Percentiles rank a stretch among this genome's conserved stretches.
Evolutionary conservation across 2,329 filamentous ascomycete genomes (phyloP).

Genomic region (Bimuria novae-zelandiae): DNA sequence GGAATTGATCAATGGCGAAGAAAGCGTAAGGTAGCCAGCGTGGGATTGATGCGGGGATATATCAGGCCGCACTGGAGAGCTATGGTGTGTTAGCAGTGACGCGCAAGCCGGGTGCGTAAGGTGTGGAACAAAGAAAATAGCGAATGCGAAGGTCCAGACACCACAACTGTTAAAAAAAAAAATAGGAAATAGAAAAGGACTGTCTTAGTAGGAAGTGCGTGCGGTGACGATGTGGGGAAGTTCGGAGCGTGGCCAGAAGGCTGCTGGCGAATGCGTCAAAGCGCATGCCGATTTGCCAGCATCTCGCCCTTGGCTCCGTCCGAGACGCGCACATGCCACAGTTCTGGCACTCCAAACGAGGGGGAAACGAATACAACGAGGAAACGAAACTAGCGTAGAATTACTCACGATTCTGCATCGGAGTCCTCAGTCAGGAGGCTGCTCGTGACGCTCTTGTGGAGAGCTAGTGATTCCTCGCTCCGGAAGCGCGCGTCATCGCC

Average conservation of each 20-base stretch:
- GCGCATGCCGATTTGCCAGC: constrained; percentile 21
- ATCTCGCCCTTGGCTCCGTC: constrained; percentile 6
- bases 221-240: constrained; percentile 18
- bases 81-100: constrained; percentile 34
- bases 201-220: constrained; percentile 13
- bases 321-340: constrained; percentile 12
- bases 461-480: constrained; percentile 50
- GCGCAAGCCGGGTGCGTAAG: constrained; percentile 19
- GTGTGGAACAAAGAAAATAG: constrained; percentile 20
- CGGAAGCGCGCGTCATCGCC: constrained; percentile 22
- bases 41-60: constrained; percentile 56
- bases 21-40: constrained; percentile 54
- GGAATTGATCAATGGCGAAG: constrained; percentile 52
- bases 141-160: constrained; percentile 9
- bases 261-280: constrained; percentile 15
- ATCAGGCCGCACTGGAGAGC: constrained; percentile 42
- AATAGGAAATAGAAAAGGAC: constrained; percentile 17
- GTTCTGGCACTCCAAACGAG: constrained; percentile 9
- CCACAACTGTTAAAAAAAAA: neutral
- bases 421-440: constrained; percentile 58
- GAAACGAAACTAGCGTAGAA: constrained; percentile 14
- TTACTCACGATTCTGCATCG: constrained; percentile 55
- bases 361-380: neutral
- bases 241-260: constrained; percentile 24
- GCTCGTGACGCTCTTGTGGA: constrained; percentile 52